Base-by-base conservation (phyloP, 495 filamentous ascomycete genomes). In the Parathielavia appendiculata region DNA sequence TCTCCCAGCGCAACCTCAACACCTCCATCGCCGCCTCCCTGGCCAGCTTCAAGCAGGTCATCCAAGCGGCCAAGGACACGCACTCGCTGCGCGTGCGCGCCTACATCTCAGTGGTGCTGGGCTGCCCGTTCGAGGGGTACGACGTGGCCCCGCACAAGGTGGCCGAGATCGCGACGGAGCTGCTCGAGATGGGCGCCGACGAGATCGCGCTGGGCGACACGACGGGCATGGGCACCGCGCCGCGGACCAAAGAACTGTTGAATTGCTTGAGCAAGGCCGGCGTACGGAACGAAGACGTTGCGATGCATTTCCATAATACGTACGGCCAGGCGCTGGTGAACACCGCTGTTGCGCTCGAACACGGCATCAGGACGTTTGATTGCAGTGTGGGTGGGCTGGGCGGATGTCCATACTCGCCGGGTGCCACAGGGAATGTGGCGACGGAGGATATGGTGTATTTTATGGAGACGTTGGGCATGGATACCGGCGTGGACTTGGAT, bases 301-400 rank as follows among this genome's bases (percentile, higher is more conserved):
- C 92, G 2, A 83, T 95, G 71, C 93, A 98, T 66, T 97, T 97
- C 68, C 93, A 97, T 62, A 91, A 98, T 65, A 99, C 95, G 5
- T 99, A 95, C 71, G 95, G 92, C 11, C 88, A 93, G 74, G 95
- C 95, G 9, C 76, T 97, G 54, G 88, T 96, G 32, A 97, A 98
- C 67, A 88, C 87, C 0, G 81, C 91, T 5, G 87, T 96, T 4
- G 86, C 87, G 20, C 75, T 97, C 10, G 92, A 97, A 71, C 86
- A 90, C 55, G 93, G 93, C 0, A 86, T 99, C 54, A 72, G 93
- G 43, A 87, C 85, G 1, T 97, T 97, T 72, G 93, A 99, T 68
- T 84, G 83, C 57, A 89, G 87, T 52, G 91, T 97, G 12, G 92
- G 85, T 2, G 95, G 95, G 0, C 76, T 99, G 10, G 93, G 93